Evolutionary conservation across 495 filamentous ascomycete genomes (phyloP), one percentile per base, ranked within the genome.

Genomic region (Podospora comata): DNA sequence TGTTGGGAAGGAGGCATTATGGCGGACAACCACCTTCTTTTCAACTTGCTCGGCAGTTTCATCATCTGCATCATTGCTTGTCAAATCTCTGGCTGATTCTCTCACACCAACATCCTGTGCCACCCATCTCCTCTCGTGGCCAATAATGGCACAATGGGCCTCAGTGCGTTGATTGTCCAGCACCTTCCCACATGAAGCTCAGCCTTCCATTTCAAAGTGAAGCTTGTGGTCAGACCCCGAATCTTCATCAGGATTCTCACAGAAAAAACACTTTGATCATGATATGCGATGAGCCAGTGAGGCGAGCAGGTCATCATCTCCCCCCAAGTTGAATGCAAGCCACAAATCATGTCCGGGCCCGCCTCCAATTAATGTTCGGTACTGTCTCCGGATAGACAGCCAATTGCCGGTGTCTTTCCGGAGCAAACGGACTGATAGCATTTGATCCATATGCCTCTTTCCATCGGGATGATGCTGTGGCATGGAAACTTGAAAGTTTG

Each of bases 301-400:
- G 6, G 62, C 60, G 32, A 7, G 15, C 6, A 27, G n/a, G 44
- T 15, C 59, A n/a, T 54, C 23, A 23, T 1, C 23, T 1, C 23
- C 58, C 64, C 62, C 68, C 68, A 54, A 58, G 23, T 63, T 30
- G 27, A 28, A 60, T 63, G 64, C 64, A 62, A 4, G 26, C 19
- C 57, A 23, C 3, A 6, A 44, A 59, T 13, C 15, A 66, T 1
- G 19, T 4, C 57, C 16, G 20, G 9, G 39, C 59, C 19, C 15
- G 60, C 59, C 53, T 30, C 64, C 68, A 70, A 70, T 70, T 60
- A 70, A 70, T n/a, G 15, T 32, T 9, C 5, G 53, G 64, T 59
- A 66, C 66, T 63, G 68, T 64, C 23, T 66, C 60, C 44, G 20
- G 68, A 27, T 63, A 58, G 32, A 53, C 59, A 60, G 53, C 64